These are phyloP conservation scores for Annulohypoxylon maeteangense DNA, from an alignment of 495 filamentous ascomycete species.

Conservation along the genomic window DNA sequence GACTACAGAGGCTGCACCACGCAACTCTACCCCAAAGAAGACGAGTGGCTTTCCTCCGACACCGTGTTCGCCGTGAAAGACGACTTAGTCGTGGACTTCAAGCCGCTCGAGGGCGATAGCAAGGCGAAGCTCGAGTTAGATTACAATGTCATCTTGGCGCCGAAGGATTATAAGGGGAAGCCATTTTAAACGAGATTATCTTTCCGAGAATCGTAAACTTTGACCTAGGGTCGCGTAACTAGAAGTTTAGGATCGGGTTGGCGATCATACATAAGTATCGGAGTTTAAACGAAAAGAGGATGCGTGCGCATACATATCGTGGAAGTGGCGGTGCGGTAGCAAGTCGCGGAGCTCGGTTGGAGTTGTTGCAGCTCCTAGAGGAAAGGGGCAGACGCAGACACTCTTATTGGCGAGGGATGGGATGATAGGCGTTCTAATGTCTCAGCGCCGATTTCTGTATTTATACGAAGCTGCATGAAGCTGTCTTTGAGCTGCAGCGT, in stretches of 20 bases:
- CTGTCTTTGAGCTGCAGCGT: neutral
- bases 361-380: neutral
- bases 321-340: neutral
- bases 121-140: slow-evolving; percentile 76
- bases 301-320: neutral
- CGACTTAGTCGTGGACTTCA: slow-evolving; percentile 77
- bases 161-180: slow-evolving; percentile 63
- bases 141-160: slow-evolving; percentile 68
- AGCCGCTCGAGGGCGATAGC: slow-evolving; percentile 67
- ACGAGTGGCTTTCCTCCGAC: slow-evolving; percentile 75
- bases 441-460: slow-evolving; percentile 6
- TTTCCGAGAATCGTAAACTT: too few species aligned
- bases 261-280: neutral
- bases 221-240: too few species aligned
- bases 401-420: neutral
- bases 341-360: neutral
- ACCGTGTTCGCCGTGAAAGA: slow-evolving; percentile 86
- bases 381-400: neutral
- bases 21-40: slow-evolving; percentile 79
- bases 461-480: neutral
- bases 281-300: neutral
- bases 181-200: slow-evolving; percentile 15
- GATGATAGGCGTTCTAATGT: neutral
- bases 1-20: slow-evolving; percentile 75
- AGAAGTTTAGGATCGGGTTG: too few species aligned